A percentile compares a stretch with the other conserved stretches of the same genome.
phyloP scores from a whole-genome alignment of 2,329 filamentous ascomycete species.

The Dichotomopilus funicola region DNA sequence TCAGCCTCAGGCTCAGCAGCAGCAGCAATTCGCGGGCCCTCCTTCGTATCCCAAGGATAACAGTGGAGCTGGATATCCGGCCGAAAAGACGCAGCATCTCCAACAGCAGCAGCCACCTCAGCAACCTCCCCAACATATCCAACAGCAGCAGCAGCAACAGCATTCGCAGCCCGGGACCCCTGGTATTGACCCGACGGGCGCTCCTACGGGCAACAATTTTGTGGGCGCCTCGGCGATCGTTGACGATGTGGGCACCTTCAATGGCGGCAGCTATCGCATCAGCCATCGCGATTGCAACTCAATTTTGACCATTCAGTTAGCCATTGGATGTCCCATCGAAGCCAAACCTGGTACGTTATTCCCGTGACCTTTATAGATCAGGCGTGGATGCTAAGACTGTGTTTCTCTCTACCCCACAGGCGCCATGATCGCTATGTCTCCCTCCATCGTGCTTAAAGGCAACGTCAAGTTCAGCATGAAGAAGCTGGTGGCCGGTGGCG shows the following conservation, averaged over 20 bases:
- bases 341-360: conserved; percentile 62
- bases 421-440: conserved; percentile 92
- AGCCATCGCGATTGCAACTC: conserved; percentile 89
- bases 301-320: conserved; percentile 80
- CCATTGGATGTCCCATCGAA: conserved; percentile 75
- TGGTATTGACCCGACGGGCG: conserved; percentile 28
- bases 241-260: conserved; percentile 94
- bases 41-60: conserved; percentile 28
- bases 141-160: conserved; percentile 1
- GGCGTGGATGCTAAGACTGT: no score
- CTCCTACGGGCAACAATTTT: conserved; percentile 50
- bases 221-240: conserved; percentile 52
- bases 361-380: no score
- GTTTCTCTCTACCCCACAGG: conserved; percentile 38
- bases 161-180: conserved; percentile 3
- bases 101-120: conserved; percentile 14
- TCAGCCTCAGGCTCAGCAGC: neutral
- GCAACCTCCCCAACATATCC: neutral
- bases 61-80: conserved; percentile 22
- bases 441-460: conserved; percentile 77
- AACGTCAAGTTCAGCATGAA: conserved; percentile 80
- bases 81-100: conserved; percentile 25
- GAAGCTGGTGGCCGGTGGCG: conserved; percentile 78
- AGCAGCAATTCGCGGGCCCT: conserved; percentile 27
- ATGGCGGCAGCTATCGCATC: conserved; percentile 89